Percentiles rank a stretch among this genome's conserved stretches.
phyloP scores from a whole-genome alignment of 73 alveolate genomes.

The Stentor coeruleus region DNA sequence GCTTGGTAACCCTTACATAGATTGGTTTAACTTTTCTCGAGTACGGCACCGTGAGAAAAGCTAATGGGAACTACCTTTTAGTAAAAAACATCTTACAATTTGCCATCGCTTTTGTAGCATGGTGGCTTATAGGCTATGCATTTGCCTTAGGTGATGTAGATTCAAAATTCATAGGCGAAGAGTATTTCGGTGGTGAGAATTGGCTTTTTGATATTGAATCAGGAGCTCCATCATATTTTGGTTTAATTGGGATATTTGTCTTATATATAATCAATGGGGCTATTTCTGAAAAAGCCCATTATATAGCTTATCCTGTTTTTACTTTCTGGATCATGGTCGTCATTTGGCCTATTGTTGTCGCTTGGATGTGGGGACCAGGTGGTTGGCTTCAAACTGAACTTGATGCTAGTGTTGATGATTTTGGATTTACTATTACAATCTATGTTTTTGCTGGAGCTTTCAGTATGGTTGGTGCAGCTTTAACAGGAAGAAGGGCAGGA shows the following conservation, averaged over 20 bases:
- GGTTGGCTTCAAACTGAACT: slow-evolving; percentile 23
- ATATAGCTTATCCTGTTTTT: not conserved
- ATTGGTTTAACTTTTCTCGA: not conserved
- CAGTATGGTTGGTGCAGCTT: not conserved
- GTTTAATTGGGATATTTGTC: not conserved
- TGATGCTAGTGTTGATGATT: not conserved
- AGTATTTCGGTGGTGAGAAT: slow-evolving; percentile 16
- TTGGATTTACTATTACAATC: not conserved
- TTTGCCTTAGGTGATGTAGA: slow-evolving; percentile 21
- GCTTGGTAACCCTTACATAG: slow-evolving; percentile 17
- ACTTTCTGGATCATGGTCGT: not conserved
- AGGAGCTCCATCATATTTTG: not conserved
- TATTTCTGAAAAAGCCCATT: slow-evolving; percentile 7
- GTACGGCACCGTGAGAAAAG: not conserved
- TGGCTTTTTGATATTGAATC: not conserved
- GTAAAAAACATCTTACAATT: not conserved
- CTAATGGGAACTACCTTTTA: not conserved
- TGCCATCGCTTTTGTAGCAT: not conserved
- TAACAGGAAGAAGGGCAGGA: not conserved
- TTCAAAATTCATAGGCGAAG: not conserved
- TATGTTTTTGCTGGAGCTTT: slow-evolving; percentile 10
- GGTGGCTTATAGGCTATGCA: slow-evolving; percentile 20
- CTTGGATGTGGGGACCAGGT: slow-evolving; percentile 12
- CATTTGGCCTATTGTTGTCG: slow-evolving; percentile 21
- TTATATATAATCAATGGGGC: slow-evolving; percentile 9